Percentiles rank a stretch among this genome's conserved stretches.
Evolutionary conservation across 257 asterid genomes (phyloP).

Genomic region (Solanum raphanifolium): DNA sequence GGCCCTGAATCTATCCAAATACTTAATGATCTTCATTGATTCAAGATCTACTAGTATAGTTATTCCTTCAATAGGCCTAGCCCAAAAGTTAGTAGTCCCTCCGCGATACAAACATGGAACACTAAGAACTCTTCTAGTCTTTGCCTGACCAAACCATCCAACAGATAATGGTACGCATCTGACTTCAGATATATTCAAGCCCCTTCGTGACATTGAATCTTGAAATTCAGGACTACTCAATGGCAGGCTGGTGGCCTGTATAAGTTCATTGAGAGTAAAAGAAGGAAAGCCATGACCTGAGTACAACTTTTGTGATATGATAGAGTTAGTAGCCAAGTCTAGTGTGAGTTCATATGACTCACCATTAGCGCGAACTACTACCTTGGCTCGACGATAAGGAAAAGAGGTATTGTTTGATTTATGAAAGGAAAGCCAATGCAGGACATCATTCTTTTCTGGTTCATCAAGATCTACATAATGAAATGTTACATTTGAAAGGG

Average conservation of each 20-base stretch:
- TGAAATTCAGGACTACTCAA: constrained; percentile 22
- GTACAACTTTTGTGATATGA: constrained; percentile 32
- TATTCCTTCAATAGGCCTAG: constrained; percentile 54
- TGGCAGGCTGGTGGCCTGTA: constrained; percentile 25
- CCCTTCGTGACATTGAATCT: constrained; percentile 39
- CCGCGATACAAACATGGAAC: constrained; percentile 48
- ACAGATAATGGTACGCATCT: constrained; percentile 48
- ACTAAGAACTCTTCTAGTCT: constrained; percentile 26
- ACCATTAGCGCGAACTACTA: constrained; percentile 23
- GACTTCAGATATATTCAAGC: constrained; percentile 49
- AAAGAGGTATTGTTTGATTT: constrained; percentile 7
- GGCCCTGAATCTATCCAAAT: constrained; percentile 20
- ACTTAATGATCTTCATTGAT: constrained; percentile 23
- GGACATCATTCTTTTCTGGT: constrained; percentile 32
- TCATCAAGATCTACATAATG: constrained; percentile 12
- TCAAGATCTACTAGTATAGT: constrained; percentile 40
- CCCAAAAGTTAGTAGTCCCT: constrained; percentile 58
- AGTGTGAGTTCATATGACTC: constrained; percentile 34
- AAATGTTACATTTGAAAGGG: not conserved
- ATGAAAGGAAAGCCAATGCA: constrained; percentile 25
- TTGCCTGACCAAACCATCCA: constrained; percentile 67
- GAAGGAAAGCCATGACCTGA: constrained; percentile 48
- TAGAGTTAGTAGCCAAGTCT: constrained; percentile 20
- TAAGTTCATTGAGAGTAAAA: constrained; percentile 34
- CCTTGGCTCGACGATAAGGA: constrained; percentile 36